phyloP scores from a whole-genome alignment of 495 filamentous ascomycete species.

The Entonaema liquescens region DNA sequence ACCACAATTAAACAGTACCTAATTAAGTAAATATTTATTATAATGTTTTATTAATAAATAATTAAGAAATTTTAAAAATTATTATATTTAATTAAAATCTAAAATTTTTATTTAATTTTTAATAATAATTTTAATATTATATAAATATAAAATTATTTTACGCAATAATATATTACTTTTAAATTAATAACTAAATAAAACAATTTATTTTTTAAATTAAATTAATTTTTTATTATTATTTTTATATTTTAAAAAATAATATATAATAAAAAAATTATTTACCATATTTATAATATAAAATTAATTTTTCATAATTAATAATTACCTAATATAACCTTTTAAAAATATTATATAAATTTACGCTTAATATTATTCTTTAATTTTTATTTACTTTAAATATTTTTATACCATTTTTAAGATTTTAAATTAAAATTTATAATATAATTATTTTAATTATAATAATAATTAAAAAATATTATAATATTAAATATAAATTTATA shows the following conservation, averaged over 20 bases:
- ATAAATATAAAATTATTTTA: slow-evolving; percentile 7
- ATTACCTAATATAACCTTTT: background rate
- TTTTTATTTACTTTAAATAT: no score
- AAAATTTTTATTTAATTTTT: background rate
- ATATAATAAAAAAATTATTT: background rate
- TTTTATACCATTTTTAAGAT: no score
- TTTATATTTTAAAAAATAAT: slow-evolving; percentile 1
- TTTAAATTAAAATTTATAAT: no score
- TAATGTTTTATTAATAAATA: background rate
- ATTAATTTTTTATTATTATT: slow-evolving; percentile 5
- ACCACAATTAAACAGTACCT: background rate
- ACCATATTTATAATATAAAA: slow-evolving; percentile 1
- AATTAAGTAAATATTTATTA: background rate
- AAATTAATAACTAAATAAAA: background rate
- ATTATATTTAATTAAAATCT: background rate
- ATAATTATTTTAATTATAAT: no score
- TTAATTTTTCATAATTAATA: background rate
- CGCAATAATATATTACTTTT: background rate
- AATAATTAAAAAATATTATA: background rate
- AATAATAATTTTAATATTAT: background rate
- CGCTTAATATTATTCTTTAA: background rate
- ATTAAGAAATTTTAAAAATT: slow-evolving; percentile 1
- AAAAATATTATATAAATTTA: slow-evolving; percentile 9
- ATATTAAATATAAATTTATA: background rate
- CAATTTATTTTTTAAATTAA: slow-evolving; percentile 2